Conservation (phyloP, 768 basidiomycete species). For the Boletus reticuloceps region DNA sequence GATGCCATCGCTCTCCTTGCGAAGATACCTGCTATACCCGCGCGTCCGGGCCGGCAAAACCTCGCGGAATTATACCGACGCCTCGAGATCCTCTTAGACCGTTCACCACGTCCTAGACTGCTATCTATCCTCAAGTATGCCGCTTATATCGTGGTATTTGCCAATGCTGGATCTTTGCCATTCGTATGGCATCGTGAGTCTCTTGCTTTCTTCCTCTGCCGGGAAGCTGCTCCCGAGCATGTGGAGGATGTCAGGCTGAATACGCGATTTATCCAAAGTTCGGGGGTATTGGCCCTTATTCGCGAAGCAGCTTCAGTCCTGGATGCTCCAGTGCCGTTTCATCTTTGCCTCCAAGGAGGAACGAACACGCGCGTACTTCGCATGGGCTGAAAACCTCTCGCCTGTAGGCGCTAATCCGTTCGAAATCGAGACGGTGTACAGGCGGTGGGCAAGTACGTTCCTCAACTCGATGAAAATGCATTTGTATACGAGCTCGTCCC, state of each 20-base stretch:
- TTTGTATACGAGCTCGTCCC: background rate
- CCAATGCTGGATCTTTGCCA: constrained; percentile 62
- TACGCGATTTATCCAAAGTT: constrained; percentile 31
- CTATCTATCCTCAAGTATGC: constrained; percentile 18
- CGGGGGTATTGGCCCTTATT: constrained; percentile 54
- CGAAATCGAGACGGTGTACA: constrained; percentile 38
- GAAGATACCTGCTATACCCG: constrained; percentile 12
- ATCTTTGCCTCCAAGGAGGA: constrained; percentile 36
- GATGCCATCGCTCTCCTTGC: constrained; percentile 5
- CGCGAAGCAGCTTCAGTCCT: constrained; percentile 32
- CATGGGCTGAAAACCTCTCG: constrained; percentile 47
- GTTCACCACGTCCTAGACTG: constrained; percentile 1
- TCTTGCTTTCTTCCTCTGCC: background rate
- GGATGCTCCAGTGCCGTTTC: constrained; percentile 33
- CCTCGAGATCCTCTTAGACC: constrained; percentile 3
- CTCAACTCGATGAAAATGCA: background rate
- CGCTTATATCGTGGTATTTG: constrained; percentile 44
- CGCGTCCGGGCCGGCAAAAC: background rate
- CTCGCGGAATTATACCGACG: constrained; percentile 1
- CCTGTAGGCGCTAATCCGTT: constrained; percentile 61
- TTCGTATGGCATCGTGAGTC: constrained; percentile 67
- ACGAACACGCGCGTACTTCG: constrained; percentile 33
- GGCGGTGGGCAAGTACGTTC: constrained; percentile 54
- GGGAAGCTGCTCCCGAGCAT: background rate
- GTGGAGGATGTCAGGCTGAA: background rate